These are phyloP conservation scores for Pseudonitzschia delicatissima DNA, from an alignment of 108 stramenopile genomes.

Conservation along the genomic window DNA sequence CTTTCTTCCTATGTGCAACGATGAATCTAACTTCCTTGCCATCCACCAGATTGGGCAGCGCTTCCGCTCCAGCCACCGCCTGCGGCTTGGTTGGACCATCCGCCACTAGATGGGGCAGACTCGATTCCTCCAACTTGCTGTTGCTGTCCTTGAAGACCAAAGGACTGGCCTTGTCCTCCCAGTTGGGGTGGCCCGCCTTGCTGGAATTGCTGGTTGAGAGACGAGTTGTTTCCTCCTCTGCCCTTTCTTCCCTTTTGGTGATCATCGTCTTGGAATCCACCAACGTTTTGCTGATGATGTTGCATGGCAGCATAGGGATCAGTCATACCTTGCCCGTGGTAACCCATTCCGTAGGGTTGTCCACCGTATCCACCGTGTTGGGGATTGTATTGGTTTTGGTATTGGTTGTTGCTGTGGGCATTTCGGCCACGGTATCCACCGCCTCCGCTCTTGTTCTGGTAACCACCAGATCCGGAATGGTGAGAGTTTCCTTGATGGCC, in stretches of 20 bases:
- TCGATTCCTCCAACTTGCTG: constrained; percentile 15
- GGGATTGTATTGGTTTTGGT: constrained; percentile 66
- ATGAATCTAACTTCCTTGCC: constrained; percentile 30
- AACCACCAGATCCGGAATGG: constrained; percentile 58
- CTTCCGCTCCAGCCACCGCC: constrained; percentile 42
- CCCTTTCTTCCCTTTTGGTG: constrained; percentile 56
- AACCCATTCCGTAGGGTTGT: constrained; percentile 62
- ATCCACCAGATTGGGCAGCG: constrained; percentile 27
- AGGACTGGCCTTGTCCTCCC: constrained; percentile 41
- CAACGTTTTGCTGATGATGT: constrained; percentile 33
- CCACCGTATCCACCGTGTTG: constrained; percentile 64
- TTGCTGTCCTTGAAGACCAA: constrained; percentile 57
- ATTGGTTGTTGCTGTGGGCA: constrained; percentile 53
- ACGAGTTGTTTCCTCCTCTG: constrained; percentile 43
- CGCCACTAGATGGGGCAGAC: constrained; percentile 38
- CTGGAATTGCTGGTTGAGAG: constrained; percentile 51
- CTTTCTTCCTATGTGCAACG: background rate
- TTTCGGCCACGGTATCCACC: constrained; percentile 67
- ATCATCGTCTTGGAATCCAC: constrained; percentile 55
- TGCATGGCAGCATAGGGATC: constrained; percentile 56
- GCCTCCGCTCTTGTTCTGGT: constrained; percentile 51
- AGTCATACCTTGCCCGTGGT: constrained; percentile 57
- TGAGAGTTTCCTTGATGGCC: constrained; percentile 43
- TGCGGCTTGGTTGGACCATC: constrained; percentile 35
- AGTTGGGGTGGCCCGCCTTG: constrained; percentile 44